phyloP scores from a whole-genome alignment of 805 yeast genomes.

The Lachancea sp. region DNA sequence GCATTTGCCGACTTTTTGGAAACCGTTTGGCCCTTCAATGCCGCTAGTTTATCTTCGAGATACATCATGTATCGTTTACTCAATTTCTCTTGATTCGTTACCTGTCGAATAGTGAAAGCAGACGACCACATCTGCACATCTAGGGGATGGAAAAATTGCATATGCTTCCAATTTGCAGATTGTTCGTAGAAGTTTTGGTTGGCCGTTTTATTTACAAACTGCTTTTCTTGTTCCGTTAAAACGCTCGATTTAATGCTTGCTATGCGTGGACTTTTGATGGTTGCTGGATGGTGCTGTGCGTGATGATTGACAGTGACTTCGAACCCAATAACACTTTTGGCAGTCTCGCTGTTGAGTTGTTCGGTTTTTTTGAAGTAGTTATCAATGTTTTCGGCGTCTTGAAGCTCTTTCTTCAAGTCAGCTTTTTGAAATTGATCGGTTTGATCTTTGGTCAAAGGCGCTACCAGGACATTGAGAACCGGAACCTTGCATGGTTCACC shows the following conservation, averaged over 20 bases:
- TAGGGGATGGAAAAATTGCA: conserved; percentile 25
- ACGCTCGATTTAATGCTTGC: conserved; percentile 14
- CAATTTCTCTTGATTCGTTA: conserved; percentile 16
- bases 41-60: conserved; percentile 21
- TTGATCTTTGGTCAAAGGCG: conserved; percentile 29
- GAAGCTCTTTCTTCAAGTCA: conserved; percentile 9
- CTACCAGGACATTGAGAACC: conserved; percentile 30
- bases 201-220: conserved; percentile 38
- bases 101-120: conserved; percentile 23
- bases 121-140: conserved; percentile 35
- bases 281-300: conserved; percentile 30
- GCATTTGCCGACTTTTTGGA: conserved; percentile 9
- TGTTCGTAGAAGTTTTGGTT: conserved; percentile 19
- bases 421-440: conserved; percentile 19
- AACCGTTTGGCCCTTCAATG: conserved; percentile 22
- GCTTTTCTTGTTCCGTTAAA: conserved; percentile 38
- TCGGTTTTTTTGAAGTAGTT: conserved; percentile 16
- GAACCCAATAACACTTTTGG: conserved; percentile 34
- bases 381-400: conserved; percentile 8
- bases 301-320: conserved; percentile 33
- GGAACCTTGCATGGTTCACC: conserved; percentile 17
- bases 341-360: conserved; percentile 11
- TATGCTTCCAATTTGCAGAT: conserved; percentile 14
- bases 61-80: conserved; percentile 17
- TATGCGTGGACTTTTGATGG: conserved; percentile 19